phyloP scores from a whole-genome alignment of 257 asterid species.

The Solanum tarapatanum region DNA sequence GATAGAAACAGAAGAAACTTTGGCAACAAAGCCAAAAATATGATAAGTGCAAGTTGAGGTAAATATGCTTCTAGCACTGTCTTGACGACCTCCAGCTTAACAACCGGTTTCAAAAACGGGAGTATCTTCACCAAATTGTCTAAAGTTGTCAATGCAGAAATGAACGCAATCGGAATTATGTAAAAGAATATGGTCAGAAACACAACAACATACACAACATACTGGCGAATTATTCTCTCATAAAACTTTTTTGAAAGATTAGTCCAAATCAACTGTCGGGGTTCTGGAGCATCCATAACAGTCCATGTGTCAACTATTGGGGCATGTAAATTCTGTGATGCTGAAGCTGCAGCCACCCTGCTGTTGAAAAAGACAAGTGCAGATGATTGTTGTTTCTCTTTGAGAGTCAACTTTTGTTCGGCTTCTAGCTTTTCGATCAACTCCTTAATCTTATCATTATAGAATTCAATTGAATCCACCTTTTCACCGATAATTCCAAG shows the following conservation, averaged over 20 bases:
- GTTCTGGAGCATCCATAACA: constrained; percentile 68
- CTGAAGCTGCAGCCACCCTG: constrained; percentile 75
- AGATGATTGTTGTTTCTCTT: constrained; percentile 61
- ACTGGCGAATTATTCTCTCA: constrained; percentile 47
- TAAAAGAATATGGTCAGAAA: constrained; percentile 83
- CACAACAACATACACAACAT: constrained; percentile 45
- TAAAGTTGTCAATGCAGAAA: constrained; percentile 84
- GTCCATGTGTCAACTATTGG: constrained; percentile 68
- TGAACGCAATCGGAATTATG: constrained; percentile 72
- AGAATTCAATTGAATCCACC: constrained; percentile 79
- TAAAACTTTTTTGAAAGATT: constrained; percentile 54
- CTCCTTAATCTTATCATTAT: constrained; percentile 48
- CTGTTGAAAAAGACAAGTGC: constrained; percentile 72
- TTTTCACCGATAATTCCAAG: constrained; percentile 64
- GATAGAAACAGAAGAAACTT: constrained; percentile 64
- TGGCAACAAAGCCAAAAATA: constrained; percentile 78
- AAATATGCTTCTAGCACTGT: constrained; percentile 75
- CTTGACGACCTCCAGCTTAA: constrained; percentile 25
- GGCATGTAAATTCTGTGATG: constrained; percentile 74
- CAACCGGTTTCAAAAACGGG: constrained; percentile 56
- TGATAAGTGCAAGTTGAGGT: constrained; percentile 84
- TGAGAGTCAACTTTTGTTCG: constrained; percentile 61
- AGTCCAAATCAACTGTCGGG: constrained; percentile 61
- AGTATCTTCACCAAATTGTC: constrained; percentile 60
- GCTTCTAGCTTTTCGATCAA: constrained; percentile 46